Evolutionary conservation across 208 protist species (phyloP), one percentile per base, ranked within the genome.

Genomic region (Lotmaria passim): DNA sequence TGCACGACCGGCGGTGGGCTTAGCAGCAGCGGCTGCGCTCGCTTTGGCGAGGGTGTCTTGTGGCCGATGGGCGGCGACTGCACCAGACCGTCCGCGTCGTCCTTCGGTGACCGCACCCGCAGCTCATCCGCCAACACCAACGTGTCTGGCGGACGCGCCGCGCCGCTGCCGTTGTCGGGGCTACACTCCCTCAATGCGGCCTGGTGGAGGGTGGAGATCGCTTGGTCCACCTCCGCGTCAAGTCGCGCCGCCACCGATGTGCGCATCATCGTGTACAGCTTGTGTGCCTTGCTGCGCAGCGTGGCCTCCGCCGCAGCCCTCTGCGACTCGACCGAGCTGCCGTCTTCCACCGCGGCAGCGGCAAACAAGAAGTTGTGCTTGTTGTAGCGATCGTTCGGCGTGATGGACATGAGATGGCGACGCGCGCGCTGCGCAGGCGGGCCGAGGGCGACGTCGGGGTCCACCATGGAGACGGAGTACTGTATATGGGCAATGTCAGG

Each of bases 341-440:
- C 72, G 14, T 91, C 82, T 28, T 78, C 67, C 11, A 95, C 67
- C 21, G 64, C 62, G 12, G 90, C 77, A 6, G 85, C 83, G 19
- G 90, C 90, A 65, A 95, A 93, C 58, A 92, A 74, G 46, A 95
- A 93, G 74, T 91, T 90, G 75, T 86, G 70, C 39, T 89, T 83
- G 60, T 78, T 59, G 73, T 89, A 78, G 30, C 90, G 87, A 23
- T 91, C 79, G 64, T 90, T 95, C 0, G 90, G 90, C 5, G 85
- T 92, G 55, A 85, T 60, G 6, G 87, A 78, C 86, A 95, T 93
- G 67, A 79, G 75, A 21, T 79, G 70, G 6, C 87, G 85, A 7
- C 86, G 78, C 11, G 79, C 78, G 14, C 90, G 85, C 55, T 95
- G 86, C 43, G 75, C 69, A 12, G 83, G 87, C 26, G 88, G 78